phyloP scores from a whole-genome alignment of 1,284 basidiomycete species.

The Ceratobasidium sp. region DNA sequence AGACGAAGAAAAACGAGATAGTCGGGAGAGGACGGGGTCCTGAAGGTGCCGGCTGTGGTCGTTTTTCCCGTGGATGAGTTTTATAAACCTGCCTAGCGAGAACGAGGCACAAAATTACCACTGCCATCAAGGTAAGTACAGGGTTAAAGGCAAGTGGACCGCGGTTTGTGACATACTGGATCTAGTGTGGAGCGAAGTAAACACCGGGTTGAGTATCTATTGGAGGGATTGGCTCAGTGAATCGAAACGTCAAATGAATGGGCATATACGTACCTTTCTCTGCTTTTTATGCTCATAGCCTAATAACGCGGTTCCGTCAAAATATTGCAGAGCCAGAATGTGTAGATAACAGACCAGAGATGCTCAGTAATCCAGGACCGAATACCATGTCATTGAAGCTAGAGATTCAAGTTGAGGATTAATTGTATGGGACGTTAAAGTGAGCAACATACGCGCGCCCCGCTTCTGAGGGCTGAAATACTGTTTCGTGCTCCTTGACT shows the following conservation, averaged over 20 bases:
- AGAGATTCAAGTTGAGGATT: no score
- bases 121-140: neutral
- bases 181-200: conserved; percentile 13
- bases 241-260: neutral
- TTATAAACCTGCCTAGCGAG: no score
- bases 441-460: neutral
- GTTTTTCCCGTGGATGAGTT: no score
- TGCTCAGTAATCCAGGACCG: conserved; percentile 1
- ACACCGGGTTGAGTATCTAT: conserved; percentile 10
- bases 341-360: neutral
- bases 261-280: conserved; percentile 7
- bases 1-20: no score
- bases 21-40: no score
- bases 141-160: neutral
- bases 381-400: neutral
- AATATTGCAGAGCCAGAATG: no score
- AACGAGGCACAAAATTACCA: no score
- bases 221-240: neutral
- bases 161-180: neutral
- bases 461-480: neutral
- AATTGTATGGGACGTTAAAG: neutral
- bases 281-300: conserved; percentile 8
- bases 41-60: no score
- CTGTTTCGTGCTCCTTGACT: conserved; percentile 9
- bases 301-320: no score